A percentile compares a stretch with the other conserved stretches of the same genome.
Conservation (phyloP, 208 protist genomes). For the Acanthamoeba lenticulata region DNA sequence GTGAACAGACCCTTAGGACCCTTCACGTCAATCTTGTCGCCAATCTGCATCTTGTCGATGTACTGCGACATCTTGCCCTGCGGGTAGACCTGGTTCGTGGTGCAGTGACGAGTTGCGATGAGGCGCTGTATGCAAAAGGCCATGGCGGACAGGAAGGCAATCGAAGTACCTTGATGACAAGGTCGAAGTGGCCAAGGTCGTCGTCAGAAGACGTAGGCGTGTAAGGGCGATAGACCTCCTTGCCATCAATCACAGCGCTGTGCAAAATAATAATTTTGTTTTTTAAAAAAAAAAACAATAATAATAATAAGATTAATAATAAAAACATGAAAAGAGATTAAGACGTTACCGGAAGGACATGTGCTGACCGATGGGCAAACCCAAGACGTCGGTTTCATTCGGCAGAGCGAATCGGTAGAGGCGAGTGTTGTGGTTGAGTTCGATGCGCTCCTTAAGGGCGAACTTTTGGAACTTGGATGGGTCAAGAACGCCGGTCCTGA, state of each 20-base stretch:
- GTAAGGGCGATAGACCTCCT: slow-evolving; percentile 78
- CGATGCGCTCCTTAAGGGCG: slow-evolving; percentile 2
- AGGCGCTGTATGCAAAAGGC: not conserved
- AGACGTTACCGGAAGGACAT: slow-evolving; percentile 67
- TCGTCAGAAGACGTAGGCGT: slow-evolving; percentile 76
- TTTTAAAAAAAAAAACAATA: not conserved
- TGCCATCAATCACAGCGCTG: slow-evolving; percentile 60
- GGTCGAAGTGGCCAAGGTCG: slow-evolving; percentile 76
- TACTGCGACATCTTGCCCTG: slow-evolving; percentile 71
- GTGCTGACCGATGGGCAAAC: slow-evolving; percentile 73
- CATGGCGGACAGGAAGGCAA: not conserved
- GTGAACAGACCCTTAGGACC: slow-evolving; percentile 77
- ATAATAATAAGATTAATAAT: not conserved
- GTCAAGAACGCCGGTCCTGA: not conserved
- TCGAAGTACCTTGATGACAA: slow-evolving; percentile 73
- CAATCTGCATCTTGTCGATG: slow-evolving; percentile 69
- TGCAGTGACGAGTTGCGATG: not conserved
- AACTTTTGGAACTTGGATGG: slow-evolving; percentile 14
- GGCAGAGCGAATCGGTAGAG: slow-evolving; percentile 77
- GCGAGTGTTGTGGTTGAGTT: slow-evolving; percentile 71
- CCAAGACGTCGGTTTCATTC: slow-evolving; percentile 69
- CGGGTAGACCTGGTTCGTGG: slow-evolving; percentile 64
- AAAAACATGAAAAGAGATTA: not conserved
- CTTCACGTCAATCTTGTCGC: slow-evolving; percentile 73
- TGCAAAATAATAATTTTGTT: not conserved